Percentiles rank a stretch among this genome's conserved stretches.
phyloP scores from a whole-genome alignment of 805 yeast genomes.

The Saccharomycopsis sp. region DNA sequence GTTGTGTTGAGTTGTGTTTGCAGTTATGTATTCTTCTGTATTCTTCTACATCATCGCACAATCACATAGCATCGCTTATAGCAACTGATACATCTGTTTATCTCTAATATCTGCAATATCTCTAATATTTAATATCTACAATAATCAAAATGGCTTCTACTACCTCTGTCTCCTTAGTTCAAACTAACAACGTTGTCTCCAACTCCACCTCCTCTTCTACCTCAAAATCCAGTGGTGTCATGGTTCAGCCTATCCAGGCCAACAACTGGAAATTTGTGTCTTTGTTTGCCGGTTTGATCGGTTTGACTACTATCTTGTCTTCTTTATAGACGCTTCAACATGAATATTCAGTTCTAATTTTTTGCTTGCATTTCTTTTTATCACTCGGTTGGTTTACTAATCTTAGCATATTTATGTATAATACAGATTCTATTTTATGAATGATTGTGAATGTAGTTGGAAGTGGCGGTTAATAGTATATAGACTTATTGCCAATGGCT shows the following conservation, averaged over 20 bases:
- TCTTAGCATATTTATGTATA: background rate
- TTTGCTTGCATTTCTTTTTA: background rate
- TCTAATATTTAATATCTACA: background rate
- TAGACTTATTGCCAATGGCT: too few species aligned
- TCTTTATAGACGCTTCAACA: constrained; percentile 4
- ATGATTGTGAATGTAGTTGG: too few species aligned
- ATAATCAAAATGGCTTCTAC: constrained; percentile 20
- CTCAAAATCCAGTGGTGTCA: constrained; percentile 12
- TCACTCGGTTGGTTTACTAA: background rate
- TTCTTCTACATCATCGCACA: too few species aligned
- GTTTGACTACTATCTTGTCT: constrained; percentile 19
- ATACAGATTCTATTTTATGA: background rate
- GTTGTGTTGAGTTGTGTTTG: background rate
- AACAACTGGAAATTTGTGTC: constrained; percentile 18
- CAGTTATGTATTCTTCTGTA: background rate
- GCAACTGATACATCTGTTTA: too few species aligned
- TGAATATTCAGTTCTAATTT: background rate
- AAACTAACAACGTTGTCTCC: constrained; percentile 18
- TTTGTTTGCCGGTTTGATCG: constrained; percentile 20
- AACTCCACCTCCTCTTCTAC: constrained; percentile 9
- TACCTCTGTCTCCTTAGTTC: constrained; percentile 18
- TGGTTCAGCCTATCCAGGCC: background rate
- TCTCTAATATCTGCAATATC: background rate
- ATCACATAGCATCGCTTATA: too few species aligned
- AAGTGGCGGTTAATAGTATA: too few species aligned